phyloP scores from a whole-genome alignment of 352 stramenopile genomes.

The Phytopythium boreale region DNA sequence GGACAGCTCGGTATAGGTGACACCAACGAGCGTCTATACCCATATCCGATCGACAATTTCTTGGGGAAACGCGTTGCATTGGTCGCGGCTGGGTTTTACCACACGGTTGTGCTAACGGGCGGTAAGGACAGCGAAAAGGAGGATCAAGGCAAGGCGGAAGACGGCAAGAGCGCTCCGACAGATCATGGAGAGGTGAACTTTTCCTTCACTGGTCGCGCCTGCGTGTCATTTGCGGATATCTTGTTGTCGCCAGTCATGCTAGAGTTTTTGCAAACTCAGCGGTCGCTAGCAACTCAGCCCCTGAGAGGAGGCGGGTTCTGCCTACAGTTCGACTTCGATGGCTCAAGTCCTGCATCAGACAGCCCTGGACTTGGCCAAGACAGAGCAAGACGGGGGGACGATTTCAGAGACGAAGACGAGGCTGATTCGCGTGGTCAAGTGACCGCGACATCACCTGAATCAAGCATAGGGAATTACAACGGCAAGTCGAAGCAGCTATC shows the following conservation, averaged over 20 bases:
- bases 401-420: not conserved
- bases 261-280: not conserved
- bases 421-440: not conserved
- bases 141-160: constrained; percentile 14
- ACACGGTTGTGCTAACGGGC: constrained; percentile 89
- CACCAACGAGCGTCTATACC: constrained; percentile 82
- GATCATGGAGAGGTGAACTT: not conserved
- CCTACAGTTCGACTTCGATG: not conserved
- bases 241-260: not conserved
- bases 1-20: constrained; percentile 92
- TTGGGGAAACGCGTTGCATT: constrained; percentile 85
- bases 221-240: not conserved
- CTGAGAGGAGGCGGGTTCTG: not conserved
- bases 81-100: constrained; percentile 92
- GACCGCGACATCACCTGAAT: not conserved
- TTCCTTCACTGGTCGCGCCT: not conserved
- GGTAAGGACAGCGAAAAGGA: constrained; percentile 58
- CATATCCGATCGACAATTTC: constrained; percentile 88
- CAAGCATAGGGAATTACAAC: not conserved
- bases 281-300: not conserved
- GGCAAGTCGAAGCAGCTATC: not conserved
- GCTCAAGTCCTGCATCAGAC: not conserved
- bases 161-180: not conserved
- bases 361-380: not conserved
- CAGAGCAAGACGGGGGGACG: not conserved